phyloP scores from a whole-genome alignment of 2,329 filamentous ascomycete species.

The Claviceps quebecensis region DNA sequence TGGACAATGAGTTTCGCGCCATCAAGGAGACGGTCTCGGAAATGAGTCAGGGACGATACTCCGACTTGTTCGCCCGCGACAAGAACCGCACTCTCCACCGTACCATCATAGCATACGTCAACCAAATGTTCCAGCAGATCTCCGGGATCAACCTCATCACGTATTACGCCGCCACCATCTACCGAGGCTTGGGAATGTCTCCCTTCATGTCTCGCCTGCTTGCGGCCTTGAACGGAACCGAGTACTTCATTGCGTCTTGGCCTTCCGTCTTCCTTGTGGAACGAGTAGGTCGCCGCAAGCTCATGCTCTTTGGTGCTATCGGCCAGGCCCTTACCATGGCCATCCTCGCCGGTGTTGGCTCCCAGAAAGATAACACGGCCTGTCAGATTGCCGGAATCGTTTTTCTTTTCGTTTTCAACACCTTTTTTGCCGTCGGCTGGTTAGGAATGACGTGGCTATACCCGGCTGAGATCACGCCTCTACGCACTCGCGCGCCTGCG shows the following conservation, averaged over 20 bases:
- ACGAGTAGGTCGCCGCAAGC: conserved; percentile 49
- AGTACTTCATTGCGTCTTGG: conserved; percentile 51
- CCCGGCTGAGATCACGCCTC: conserved; percentile 51
- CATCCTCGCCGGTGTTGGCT: conserved; percentile 42
- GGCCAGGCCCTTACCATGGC: conserved; percentile 53
- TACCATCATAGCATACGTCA: conserved; percentile 44
- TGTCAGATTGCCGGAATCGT: conserved; percentile 48
- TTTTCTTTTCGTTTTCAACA: conserved; percentile 49
- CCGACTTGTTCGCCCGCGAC: conserved; percentile 42
- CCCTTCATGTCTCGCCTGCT: conserved; percentile 43
- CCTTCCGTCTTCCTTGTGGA: conserved; percentile 47
- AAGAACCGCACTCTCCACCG: conserved; percentile 44
- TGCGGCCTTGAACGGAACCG: conserved; percentile 27
- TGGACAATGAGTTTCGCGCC: conserved; percentile 42
- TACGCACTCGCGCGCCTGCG: conserved; percentile 50
- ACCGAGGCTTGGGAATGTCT: conserved; percentile 37
- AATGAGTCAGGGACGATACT: conserved; percentile 45
- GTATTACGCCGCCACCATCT: conserved; percentile 48
- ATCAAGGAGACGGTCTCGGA: conserved; percentile 59
- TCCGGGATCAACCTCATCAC: conserved; percentile 49
- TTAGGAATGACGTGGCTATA: conserved; percentile 50
- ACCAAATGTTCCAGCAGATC: conserved; percentile 54
- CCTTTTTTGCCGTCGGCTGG: conserved; percentile 46
- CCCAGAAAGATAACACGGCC: conserved; percentile 29
- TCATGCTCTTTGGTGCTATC: conserved; percentile 57